Percentiles rank a stretch among this genome's conserved stretches.
Conservation (phyloP, 2,329 filamentous ascomycete genomes). For the Aphanocladium album region DNA sequence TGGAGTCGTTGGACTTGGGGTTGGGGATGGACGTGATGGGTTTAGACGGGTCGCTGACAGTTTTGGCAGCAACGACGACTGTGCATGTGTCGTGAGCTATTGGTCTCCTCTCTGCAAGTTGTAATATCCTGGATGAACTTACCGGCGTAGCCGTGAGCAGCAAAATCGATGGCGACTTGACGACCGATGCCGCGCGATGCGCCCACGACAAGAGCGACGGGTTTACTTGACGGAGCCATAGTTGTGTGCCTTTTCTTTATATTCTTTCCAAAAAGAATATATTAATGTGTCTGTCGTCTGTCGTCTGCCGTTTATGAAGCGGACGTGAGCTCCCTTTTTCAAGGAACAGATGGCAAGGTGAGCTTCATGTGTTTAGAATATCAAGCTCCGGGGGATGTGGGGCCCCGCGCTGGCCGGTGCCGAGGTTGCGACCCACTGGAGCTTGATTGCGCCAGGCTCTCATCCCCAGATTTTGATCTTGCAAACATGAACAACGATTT, state of each 20-base stretch:
- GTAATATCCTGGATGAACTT: no score
- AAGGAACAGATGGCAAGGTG: not conserved
- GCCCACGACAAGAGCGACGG: slow-evolving; percentile 67
- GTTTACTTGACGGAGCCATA: slow-evolving; percentile 25
- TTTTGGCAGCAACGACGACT: slow-evolving; percentile 77
- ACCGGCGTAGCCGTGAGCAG: slow-evolving; percentile 67
- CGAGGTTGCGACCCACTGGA: slow-evolving; percentile 8
- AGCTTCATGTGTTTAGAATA: slow-evolving; percentile 2
- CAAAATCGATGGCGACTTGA: slow-evolving; percentile 73
- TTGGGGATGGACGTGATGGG: slow-evolving; percentile 63
- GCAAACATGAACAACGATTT: no score
- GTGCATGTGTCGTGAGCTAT: slow-evolving; percentile 5
- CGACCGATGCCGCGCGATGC: slow-evolving; percentile 77
- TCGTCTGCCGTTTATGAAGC: no score
- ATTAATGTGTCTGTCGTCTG: no score
- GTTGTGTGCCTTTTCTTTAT: slow-evolving; percentile 4
- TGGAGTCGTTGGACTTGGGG: slow-evolving; percentile 69
- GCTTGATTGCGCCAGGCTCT: no score
- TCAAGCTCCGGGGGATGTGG: slow-evolving; percentile 12
- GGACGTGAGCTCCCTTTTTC: no score
- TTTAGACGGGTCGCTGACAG: slow-evolving; percentile 57
- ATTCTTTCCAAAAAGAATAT: not conserved
- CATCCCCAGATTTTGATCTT: not conserved
- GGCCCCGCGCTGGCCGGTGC: slow-evolving; percentile 5
- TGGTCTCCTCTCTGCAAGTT: no score